phyloP scores from a whole-genome alignment of 2,329 filamentous ascomycete species.

The Phaeosphaeriaceae sp. region DNA sequence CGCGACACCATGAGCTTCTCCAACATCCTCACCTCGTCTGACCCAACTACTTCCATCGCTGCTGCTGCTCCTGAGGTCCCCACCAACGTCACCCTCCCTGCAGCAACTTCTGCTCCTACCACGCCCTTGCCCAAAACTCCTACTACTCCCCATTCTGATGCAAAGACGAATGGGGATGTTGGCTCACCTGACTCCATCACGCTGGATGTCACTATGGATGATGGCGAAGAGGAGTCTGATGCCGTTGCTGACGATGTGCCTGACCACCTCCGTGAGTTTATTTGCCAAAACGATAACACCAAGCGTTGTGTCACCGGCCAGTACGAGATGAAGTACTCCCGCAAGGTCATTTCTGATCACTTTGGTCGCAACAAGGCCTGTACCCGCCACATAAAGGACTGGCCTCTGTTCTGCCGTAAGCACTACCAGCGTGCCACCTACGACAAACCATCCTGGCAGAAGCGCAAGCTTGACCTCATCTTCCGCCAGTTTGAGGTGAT shows the following conservation, averaged over 20 bases:
- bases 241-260: slow-evolving; percentile 6
- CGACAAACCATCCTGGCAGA: slow-evolving; percentile 43
- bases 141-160: too few relatives aligned
- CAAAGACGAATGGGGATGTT: neutral
- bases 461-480: slow-evolving; percentile 43
- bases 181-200: neutral
- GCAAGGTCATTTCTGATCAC: slow-evolving; percentile 50
- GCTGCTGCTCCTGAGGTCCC: neutral
- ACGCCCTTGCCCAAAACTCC: too few relatives aligned
- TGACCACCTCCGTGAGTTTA: slow-evolving; percentile 33
- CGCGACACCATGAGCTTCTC: slow-evolving; percentile 33
- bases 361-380: slow-evolving; percentile 50
- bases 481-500: slow-evolving; percentile 42
- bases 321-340: slow-evolving; percentile 39
- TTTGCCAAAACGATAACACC: slow-evolving; percentile 41
- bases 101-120: too few relatives aligned
- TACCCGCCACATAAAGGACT: slow-evolving; percentile 36
- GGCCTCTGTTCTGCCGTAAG: slow-evolving; percentile 49
- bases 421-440: slow-evolving; percentile 51
- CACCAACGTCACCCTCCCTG: too few relatives aligned
- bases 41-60: slow-evolving; percentile 9
- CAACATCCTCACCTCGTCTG: slow-evolving; percentile 21
- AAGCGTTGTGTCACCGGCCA: slow-evolving; percentile 42
- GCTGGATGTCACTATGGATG: neutral
- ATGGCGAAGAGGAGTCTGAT: slow-evolving; percentile 8